phyloP scores from a whole-genome alignment of 495 filamentous ascomycete genomes.

The Aspergillus olivimuriae region DNA sequence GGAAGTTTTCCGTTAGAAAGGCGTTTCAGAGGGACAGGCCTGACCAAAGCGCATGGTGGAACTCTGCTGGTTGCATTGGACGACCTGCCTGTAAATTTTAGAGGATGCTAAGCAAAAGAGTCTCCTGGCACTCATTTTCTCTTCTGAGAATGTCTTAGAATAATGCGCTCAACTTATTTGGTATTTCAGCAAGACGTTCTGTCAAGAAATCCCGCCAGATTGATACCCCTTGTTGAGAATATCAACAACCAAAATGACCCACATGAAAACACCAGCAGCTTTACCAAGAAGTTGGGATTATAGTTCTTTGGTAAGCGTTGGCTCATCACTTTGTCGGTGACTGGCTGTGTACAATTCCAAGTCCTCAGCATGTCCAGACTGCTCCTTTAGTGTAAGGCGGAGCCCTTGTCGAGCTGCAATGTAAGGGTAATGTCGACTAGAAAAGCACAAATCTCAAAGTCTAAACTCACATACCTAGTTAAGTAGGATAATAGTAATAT shows the following conservation, averaged over 20 bases:
- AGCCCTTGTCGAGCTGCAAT: slow-evolving; percentile 29
- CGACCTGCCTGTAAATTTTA: too few relatives aligned
- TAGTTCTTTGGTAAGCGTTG: slow-evolving; percentile 12
- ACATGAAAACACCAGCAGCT: slow-evolving; percentile 41
- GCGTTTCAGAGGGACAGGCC: too few relatives aligned
- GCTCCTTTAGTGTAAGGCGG: slow-evolving; percentile 19
- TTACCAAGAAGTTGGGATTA: slow-evolving; percentile 24
- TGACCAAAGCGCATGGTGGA: too few relatives aligned
- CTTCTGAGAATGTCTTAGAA: slow-evolving; percentile 32
- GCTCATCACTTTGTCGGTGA: slow-evolving; percentile 18
- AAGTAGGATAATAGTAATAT: too few relatives aligned
- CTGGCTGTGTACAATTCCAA: slow-evolving; percentile 18
- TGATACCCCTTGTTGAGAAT: slow-evolving; percentile 36
- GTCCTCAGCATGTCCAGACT: slow-evolving; percentile 22
- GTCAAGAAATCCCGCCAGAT: slow-evolving; percentile 10
- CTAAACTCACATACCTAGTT: too few relatives aligned
- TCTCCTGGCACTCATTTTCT: too few relatives aligned
- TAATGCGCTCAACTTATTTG: slow-evolving; percentile 24
- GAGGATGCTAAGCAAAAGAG: slow-evolving; percentile 24
- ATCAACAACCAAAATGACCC: slow-evolving; percentile 39
- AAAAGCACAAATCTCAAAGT: slow-evolving; percentile 32
- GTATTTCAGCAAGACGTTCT: slow-evolving; percentile 28
- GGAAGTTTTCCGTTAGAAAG: too few relatives aligned
- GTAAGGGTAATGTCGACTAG: slow-evolving; percentile 46
- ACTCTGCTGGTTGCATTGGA: too few relatives aligned